Base-by-base conservation (phyloP, 192 early-diverging fungal species). In the Linnemannia schmuckeri region DNA sequence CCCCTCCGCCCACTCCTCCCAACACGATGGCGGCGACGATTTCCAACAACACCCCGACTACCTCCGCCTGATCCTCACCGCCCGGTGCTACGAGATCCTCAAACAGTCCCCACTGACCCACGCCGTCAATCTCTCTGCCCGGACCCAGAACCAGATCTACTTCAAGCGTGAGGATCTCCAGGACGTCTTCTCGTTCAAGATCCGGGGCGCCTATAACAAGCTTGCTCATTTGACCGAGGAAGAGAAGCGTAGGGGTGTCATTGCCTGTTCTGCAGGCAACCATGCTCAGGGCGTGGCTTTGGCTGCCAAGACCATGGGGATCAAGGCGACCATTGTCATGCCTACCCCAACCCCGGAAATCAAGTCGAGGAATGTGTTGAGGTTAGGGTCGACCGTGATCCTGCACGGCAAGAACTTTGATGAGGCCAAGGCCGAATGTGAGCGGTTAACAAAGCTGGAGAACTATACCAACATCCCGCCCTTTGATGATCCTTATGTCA, bases 291-390 rank as follows among this genome's bases (percentile, higher is more conserved):
- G 97, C 33, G 98, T 99, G 12, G 99, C 99, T 15, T 91, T 96
- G 77, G 94, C 97, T 15, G 98, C 99, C 12, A 94, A 96, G 82
- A 93, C 96, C 72, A 88, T 99, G 90, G 97, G 96, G 15, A 96
- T 99, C 77, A 93, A 93, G 71, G 97, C 99, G 0, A 97, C 94
- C 30, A 99, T 99, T 74, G 97, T 99, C n/a, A 99, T 99, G 99
- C 99, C 99, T 13, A 90, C 87, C 6, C 83, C 87, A 33, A 94
- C 94, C 22, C 94, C 94, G 6, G 94, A 92, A 2, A 97, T 99
- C 90, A 97, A 99, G 89, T 96, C 95, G 90, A 89, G 92, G 72
- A 99, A 98, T 75, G 99, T 99, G 8, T 79, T 96, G 81, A 90
- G 98, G 30, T 87, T 99, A 37, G 99, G 99, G 15, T 97, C 96